phyloP scores from a whole-genome alignment of 2,329 filamentous ascomycete species.

The Fusarium haematococcum region DNA sequence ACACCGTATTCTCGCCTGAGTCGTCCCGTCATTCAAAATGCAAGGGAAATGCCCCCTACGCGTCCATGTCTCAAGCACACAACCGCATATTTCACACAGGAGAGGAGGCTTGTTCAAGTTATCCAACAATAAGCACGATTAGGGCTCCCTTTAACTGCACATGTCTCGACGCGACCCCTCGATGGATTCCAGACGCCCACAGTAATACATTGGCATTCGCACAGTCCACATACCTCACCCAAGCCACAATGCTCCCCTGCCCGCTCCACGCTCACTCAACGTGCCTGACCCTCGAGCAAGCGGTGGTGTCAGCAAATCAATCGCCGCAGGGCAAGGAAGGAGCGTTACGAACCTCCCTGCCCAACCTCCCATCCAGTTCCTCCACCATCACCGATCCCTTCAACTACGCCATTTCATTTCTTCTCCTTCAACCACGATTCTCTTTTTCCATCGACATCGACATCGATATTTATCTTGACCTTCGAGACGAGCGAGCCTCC shows the following conservation, averaged over 20 bases:
- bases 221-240: conserved; percentile 25
- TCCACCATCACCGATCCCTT: conserved; percentile 8
- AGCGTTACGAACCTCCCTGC: conserved; percentile 23
- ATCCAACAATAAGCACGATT: background rate
- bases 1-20: background rate
- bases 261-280: conserved; percentile 20
- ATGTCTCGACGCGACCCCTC: background rate
- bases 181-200: conserved; percentile 17
- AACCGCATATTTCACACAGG: background rate
- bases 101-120: background rate
- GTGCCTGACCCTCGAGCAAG: conserved; percentile 14
- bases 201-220: background rate
- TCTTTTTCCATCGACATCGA: conserved; percentile 4
- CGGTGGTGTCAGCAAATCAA: conserved; percentile 30
- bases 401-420: background rate
- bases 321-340: conserved; percentile 33
- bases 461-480: background rate
- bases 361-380: conserved; percentile 26
- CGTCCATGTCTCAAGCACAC: background rate
- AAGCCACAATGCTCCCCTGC: conserved; percentile 28
- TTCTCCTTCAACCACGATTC: background rate
- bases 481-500: background rate
- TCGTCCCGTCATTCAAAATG: background rate
- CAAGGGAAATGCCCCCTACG: conserved; percentile 1
- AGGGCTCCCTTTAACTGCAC: background rate